Conservation (phyloP, 1,284 basidiomycete genomes). For the Ceratobasidium sp. region DNA sequence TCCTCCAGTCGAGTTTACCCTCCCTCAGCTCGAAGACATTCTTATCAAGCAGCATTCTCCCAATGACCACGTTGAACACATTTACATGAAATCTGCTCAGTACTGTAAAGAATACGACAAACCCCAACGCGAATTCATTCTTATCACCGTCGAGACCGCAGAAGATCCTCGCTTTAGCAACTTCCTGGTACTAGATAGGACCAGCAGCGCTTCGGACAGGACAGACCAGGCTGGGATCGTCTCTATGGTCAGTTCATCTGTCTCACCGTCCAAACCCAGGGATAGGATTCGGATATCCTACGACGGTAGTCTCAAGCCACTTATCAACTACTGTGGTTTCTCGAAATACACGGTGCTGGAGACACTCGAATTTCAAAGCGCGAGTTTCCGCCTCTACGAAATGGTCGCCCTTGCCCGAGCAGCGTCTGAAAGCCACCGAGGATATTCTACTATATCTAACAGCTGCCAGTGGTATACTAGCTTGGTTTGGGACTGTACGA, state of each 20-base stretch:
- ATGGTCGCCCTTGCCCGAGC: not conserved
- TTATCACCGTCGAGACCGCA: not conserved
- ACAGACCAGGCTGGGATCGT: not conserved
- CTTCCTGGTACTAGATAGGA: slow-evolving; percentile 11
- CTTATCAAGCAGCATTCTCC: not conserved
- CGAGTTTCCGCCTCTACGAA: not conserved
- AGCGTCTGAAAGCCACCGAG: not conserved
- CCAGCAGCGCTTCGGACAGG: not conserved
- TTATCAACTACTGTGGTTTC: not conserved
- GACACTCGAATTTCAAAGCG: not conserved
- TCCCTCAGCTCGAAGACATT: not conserved
- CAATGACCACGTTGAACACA: slow-evolving; percentile 7
- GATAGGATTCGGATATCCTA: slow-evolving; percentile 17
- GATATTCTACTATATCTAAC: not conserved
- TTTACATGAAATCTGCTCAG: slow-evolving; percentile 7
- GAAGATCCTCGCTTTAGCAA: not conserved
- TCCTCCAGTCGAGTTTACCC: not conserved
- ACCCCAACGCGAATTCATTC: slow-evolving; percentile 20
- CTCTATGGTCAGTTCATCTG: not conserved
- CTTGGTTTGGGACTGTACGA: slow-evolving; percentile 20
- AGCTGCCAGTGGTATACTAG: slow-evolving; percentile 19
- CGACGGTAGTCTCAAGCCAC: not conserved
- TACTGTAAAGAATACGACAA: slow-evolving; percentile 20
- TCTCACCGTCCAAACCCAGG: not conserved
- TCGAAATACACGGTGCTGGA: not conserved